Evolutionary conservation across 257 asterid species (phyloP), one percentile per base, ranked within the genome.

Genomic region (Phtheirospermum japonicum): DNA sequence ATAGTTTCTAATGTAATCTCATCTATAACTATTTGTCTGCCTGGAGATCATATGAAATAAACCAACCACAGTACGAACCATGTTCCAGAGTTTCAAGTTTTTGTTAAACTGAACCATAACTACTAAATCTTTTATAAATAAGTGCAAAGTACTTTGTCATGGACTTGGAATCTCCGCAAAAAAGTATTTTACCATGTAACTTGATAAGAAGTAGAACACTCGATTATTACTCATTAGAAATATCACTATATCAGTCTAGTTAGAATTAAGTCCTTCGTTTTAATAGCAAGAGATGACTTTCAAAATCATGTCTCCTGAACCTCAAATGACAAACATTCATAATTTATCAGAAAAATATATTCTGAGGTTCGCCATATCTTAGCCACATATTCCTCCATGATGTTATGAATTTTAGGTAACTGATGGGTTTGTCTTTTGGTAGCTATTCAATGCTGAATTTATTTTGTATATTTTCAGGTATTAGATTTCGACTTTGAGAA

Each of bases 401-500:
- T 37, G 13, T 32, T 42, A 53, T 63, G 59, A 7, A 11, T 59
- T 33, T 18, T n/a, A 48, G 20, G 2, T 23, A 20, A 19, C 2
- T 51, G 8, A 28, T 12, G 5, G 14, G 4, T 54, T 54, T 31
- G 40, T 14, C 19, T 61, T 48, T 20, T 45, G 62, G 53, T 49
- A 62, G 7, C 53, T 11, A 28, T 63, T 65, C 6, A 19, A 5
- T 43, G 60, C 59, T 80, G 55, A 61, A 61, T 13, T n/a, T 7
- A 7, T 42, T 43, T 8, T 71, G 63, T 32, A 19, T 55, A 17
- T 68, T 65, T 80, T 67, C 94, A 93, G 99, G 99, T 93, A 48
- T 74, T 93, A 73, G 97, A 93, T 84, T 93, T 93, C 61, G 99
- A 93, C 75, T 93, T 93, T 13, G 99, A 93, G 85, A 93, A 72